Conservation (phyloP, 306 rosid species). For the Comarum palustre region DNA sequence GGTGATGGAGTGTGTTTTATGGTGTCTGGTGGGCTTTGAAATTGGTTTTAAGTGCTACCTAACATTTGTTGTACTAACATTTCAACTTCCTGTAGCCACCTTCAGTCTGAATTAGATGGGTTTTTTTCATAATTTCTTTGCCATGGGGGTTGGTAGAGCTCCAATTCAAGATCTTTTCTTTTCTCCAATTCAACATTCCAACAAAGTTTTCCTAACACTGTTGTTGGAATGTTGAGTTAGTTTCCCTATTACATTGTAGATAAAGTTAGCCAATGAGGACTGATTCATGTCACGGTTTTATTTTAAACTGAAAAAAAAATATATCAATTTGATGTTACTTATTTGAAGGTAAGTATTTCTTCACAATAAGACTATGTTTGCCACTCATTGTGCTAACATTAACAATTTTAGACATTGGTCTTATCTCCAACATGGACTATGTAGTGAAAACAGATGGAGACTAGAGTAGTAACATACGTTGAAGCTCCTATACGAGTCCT, state of each 20-base stretch:
- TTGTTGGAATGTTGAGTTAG: background rate
- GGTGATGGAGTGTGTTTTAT: background rate
- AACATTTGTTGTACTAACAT: constrained; percentile 4
- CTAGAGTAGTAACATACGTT: background rate
- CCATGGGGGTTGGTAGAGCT: constrained; percentile 4
- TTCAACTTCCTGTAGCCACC: background rate
- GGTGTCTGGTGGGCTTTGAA: constrained; percentile 1
- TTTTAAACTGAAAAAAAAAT: accelerated
- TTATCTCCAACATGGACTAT: background rate
- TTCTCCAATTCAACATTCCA: no score
- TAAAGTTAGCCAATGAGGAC: background rate
- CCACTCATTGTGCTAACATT: background rate
- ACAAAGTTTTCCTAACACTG: background rate
- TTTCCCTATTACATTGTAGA: background rate
- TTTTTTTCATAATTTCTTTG: background rate
- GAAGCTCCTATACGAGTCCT: background rate
- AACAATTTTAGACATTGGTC: background rate
- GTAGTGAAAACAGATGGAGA: background rate
- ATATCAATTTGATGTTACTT: background rate
- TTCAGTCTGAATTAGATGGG: constrained; percentile 2
- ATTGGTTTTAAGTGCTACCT: constrained; percentile 1
- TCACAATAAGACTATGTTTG: background rate
- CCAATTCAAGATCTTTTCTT: background rate
- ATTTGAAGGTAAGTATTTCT: no score
- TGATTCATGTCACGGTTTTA: background rate